These are phyloP conservation scores for Yarrowia yakushimensis DNA, from an alignment of 805 yeast species.

Conservation along the genomic window DNA sequence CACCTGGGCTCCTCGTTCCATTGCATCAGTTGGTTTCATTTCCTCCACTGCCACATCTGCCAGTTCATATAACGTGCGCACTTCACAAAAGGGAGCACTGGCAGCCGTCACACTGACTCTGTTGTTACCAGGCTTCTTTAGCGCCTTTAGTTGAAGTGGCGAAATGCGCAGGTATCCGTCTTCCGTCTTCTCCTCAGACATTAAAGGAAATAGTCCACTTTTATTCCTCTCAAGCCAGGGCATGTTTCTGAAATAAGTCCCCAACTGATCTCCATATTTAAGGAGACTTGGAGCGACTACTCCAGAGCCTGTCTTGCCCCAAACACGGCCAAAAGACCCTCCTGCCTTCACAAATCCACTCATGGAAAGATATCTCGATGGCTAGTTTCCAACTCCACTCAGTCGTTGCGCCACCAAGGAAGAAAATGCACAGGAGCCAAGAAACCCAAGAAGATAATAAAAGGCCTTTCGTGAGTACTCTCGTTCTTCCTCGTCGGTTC, in stretches of 20 bases:
- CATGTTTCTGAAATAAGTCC: neutral
- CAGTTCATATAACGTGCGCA: constrained; percentile 9
- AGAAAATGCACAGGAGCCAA: constrained; percentile 76
- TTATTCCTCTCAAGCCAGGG: neutral
- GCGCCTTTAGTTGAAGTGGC: neutral
- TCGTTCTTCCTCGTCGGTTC: constrained; percentile 84
- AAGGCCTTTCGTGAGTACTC: constrained; percentile 67
- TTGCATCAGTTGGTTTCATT: neutral
- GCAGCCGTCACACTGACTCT: constrained; percentile 17
- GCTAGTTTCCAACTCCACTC: neutral
- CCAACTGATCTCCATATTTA: neutral
- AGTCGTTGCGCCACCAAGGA: constrained; percentile 66
- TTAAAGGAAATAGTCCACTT: neutral
- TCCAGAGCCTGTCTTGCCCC: neutral
- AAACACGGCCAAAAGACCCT: neutral
- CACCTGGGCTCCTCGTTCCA: constrained; percentile 7
- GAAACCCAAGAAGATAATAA: constrained; percentile 64
- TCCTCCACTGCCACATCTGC: neutral
- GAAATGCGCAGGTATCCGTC: constrained; percentile 8
- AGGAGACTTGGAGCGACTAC: neutral
- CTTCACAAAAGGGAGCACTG: constrained; percentile 15
- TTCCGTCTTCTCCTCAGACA: constrained; percentile 5
- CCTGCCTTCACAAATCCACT: neutral
- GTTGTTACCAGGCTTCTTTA: neutral
- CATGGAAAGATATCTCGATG: neutral